Evolutionary conservation across 2,329 filamentous ascomycete species (phyloP).

Genomic region (Botrytis galanthina): DNA sequence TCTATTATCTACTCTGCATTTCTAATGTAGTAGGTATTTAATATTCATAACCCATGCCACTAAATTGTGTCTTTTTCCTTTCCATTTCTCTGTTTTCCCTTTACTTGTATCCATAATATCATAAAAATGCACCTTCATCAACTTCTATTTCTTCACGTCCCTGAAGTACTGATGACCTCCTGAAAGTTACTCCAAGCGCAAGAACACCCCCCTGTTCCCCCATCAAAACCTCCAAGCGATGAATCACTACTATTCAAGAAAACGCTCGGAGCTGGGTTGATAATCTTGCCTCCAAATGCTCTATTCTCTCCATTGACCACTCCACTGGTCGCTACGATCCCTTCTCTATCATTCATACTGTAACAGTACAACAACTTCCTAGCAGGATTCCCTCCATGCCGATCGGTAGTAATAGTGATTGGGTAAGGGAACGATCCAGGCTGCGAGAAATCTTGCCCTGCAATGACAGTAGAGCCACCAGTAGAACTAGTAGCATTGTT

Average conservation of each 20-base stretch:
- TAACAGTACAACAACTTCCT: conserved; percentile 56
- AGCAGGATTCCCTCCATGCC: conserved; percentile 56
- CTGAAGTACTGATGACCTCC: conserved; percentile 20
- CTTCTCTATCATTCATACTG: conserved; percentile 48
- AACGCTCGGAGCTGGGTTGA: conserved; percentile 49
- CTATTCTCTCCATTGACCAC: conserved; percentile 51
- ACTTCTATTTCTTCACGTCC: background rate
- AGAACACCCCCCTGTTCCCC: conserved; percentile 60
- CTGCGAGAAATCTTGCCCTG: conserved; percentile 36
- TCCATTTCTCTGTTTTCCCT: background rate
- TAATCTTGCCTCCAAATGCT: conserved; percentile 48
- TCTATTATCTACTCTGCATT: conserved; percentile 16
- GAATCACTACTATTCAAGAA: conserved; percentile 40
- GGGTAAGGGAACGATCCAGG: conserved; percentile 65
- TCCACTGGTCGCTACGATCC: conserved; percentile 46
- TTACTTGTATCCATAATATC: background rate
- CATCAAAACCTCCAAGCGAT: conserved; percentile 59
- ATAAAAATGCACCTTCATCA: conserved; percentile 10
- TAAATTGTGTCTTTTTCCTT: background rate
- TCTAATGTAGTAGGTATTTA: conserved; percentile 8
- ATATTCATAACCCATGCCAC: conserved; percentile 8
- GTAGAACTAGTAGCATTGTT: conserved; percentile 34
- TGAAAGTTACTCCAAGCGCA: conserved; percentile 58
- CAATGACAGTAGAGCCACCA: conserved; percentile 19
- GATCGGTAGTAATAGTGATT: conserved; percentile 58